Conservation (phyloP, 2,329 filamentous ascomycete genomes). For the Penicillium corylophilum region DNA sequence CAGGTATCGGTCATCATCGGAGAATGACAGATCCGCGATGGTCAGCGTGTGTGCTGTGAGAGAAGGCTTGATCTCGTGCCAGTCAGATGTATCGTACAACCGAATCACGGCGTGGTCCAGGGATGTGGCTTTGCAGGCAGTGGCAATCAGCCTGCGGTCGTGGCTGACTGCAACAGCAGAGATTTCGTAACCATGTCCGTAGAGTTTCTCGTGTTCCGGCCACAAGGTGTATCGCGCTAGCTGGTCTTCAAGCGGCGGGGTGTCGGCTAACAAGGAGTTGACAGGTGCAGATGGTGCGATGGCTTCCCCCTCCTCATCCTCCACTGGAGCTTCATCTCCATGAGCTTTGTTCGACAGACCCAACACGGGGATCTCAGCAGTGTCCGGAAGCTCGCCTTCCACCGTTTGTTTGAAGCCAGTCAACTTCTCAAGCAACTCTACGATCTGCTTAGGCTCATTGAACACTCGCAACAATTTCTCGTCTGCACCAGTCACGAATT, state of each 20-base stretch:
- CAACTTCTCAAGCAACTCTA: conserved; percentile 67
- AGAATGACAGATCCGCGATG: conserved; percentile 79
- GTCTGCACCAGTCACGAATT: conserved; percentile 92
- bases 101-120: conserved; percentile 93
- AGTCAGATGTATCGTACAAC: conserved; percentile 79
- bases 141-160: conserved; percentile 75
- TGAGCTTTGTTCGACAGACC: conserved; percentile 96
- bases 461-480: conserved; percentile 98
- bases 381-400: conserved; percentile 65
- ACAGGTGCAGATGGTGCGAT: conserved; percentile 20
- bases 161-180: conserved; percentile 78
- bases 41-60: conserved; percentile 85
- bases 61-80: conserved; percentile 83
- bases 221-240: conserved; percentile 87
- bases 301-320: conserved; percentile 37
- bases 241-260: conserved; percentile 85
- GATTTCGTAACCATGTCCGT: conserved; percentile 97
- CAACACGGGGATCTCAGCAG: conserved; percentile 90
- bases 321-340: conserved; percentile 42
- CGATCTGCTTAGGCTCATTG: conserved; percentile 80
- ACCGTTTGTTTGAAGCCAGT: conserved; percentile 56
- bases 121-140: conserved; percentile 88
- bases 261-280: conserved; percentile 56
- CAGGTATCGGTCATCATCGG: conserved; percentile 67
- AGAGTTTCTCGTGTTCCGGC: conserved; percentile 95